phyloP scores from a whole-genome alignment of 2,329 filamentous ascomycete species.

The Paracoccidioides brasiliensis region DNA sequence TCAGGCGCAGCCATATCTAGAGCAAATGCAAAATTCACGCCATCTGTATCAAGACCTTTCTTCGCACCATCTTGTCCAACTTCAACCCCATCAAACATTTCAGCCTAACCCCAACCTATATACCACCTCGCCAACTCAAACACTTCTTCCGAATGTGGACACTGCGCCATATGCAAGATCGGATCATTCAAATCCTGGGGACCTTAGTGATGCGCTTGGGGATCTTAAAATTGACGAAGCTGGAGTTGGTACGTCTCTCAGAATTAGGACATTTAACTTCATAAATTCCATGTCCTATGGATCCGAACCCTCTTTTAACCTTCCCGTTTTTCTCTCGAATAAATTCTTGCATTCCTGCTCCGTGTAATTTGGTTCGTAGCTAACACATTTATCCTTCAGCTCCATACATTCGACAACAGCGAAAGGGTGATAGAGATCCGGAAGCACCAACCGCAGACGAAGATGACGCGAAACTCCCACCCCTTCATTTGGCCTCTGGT shows the following conservation, averaged over 20 bases:
- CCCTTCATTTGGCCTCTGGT: slow-evolving; percentile 54
- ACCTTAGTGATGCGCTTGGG: slow-evolving; percentile 68
- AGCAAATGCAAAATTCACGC: slow-evolving; percentile 16
- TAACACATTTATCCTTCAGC: slow-evolving; percentile 37
- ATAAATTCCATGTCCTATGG: neutral
- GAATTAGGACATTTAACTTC: neutral
- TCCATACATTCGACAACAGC: slow-evolving; percentile 65
- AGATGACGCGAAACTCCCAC: slow-evolving; percentile 47
- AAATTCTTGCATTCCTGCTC: slow-evolving; percentile 10
- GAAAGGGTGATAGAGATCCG: slow-evolving; percentile 36
- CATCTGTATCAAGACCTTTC: slow-evolving; percentile 21
- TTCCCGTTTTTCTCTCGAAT: neutral
- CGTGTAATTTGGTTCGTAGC: neutral
- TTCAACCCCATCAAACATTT: neutral
- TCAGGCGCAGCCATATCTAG: slow-evolving; percentile 22
- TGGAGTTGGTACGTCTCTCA: slow-evolving; percentile 53
- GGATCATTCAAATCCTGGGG: slow-evolving; percentile 54
- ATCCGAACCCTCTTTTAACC: neutral
- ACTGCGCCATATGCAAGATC: slow-evolving; percentile 44
- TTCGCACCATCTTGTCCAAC: slow-evolving; percentile 5
- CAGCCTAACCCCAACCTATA: neutral
- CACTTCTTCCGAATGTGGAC: slow-evolving; percentile 20
- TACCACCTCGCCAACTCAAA: slow-evolving; percentile 12
- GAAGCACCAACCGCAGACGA: slow-evolving; percentile 52
- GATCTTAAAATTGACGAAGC: slow-evolving; percentile 77